Base-by-base conservation (phyloP, 352 stramenopile genomes). In the Lagenidium sp. region DNA sequence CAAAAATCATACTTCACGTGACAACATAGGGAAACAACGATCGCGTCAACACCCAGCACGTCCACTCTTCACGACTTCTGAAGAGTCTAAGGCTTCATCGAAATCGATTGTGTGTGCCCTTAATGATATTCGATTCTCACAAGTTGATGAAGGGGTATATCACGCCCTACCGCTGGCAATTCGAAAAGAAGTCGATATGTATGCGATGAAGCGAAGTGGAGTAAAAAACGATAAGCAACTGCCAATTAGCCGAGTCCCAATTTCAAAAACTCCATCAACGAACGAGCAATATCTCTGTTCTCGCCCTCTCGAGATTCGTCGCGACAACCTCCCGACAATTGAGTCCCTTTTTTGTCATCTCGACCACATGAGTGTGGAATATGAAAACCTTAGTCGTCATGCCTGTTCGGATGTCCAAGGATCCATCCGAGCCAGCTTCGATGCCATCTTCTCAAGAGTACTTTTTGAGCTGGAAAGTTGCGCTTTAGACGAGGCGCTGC, bases 111-210 rank as follows among this genome's bases (percentile, higher is more conserved):
- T n/a, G 16, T 68, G 71, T 19, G 55, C 68, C 2, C 50, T 91
- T 4, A 63, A 91, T 43, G 73, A 87, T 26, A 77, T 88, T 40
- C 63, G 54, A 10, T 63, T 88, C 47, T 93, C 81, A 4, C 81
- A 91, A 63, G 67, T 93, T 3, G 81, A 93, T 39, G 63, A 65
- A 4, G 67, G 85, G 31, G 75, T 93, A 6, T 88, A 89, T 35
- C 43, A 86, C 26, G 67, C 74, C 15, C 55, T 93, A 4, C 81
- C 81, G 4, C 65, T 84, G 7, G 24, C 47, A 1, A 74, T 93
- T 39, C 78, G 69, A 12, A 68, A 66, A 49, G 81, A 93, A 30
- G 80, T 93, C 26, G 63, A 84, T 43, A 57, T 60, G 20, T 59
- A 83, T 42, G 55, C 79, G 0, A 88, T 85, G 57, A 67, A 20